Base-by-base conservation (phyloP, 2,329 filamentous ascomycete genomes). In the Pseudogymnoascus sp. region DNA sequence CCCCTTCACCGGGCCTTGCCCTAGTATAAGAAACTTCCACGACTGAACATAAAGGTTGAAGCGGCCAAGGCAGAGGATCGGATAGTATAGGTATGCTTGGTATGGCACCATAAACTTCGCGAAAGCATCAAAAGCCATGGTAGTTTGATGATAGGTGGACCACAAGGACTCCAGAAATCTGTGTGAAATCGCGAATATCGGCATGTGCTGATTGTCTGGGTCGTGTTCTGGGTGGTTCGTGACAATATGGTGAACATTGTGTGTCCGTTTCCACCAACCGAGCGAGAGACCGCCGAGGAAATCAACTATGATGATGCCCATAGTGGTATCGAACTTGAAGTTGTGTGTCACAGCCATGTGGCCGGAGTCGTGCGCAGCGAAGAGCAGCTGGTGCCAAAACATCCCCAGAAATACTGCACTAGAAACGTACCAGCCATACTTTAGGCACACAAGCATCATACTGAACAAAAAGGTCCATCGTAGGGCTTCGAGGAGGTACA, bases 281-380 rank as follows among this genome's bases (percentile, higher is more conserved):
- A 96, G 78, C 25, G 91, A 96, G 36, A 99, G 77, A 0, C 95
- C 95, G 38, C 95, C 95, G 18, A 95, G 78, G 70, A 89, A 97
- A 74, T 96, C 89, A 62, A 93, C 92, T 70, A 97, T 89, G 67
- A 96, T 77, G 72, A 97, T 96, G 59, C 91, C 93, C 66, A 99
- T 91, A 59, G 89, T 81, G 1, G 88, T 89, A 75, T 99, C 95
- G 38, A 86, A 77, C 60, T 89, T 87, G 74, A 93, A 97, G 73
- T 88, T 82, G 76, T 97, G 93, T 1, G 95, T 99, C 70, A 99
- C 96, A 68, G 91, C 95, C 89, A 97, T 96, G 75, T 99, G 95
- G 5, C 91, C 93, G 60, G 93, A 91, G 79, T 99, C 95, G 75
- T 99, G 95, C 65, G 91, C 95, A 1, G 88, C 88, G 73, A 99